These are phyloP conservation scores for Lepidium sativum DNA, from an alignment of 345 rosid species.

Conservation along the genomic window DNA sequence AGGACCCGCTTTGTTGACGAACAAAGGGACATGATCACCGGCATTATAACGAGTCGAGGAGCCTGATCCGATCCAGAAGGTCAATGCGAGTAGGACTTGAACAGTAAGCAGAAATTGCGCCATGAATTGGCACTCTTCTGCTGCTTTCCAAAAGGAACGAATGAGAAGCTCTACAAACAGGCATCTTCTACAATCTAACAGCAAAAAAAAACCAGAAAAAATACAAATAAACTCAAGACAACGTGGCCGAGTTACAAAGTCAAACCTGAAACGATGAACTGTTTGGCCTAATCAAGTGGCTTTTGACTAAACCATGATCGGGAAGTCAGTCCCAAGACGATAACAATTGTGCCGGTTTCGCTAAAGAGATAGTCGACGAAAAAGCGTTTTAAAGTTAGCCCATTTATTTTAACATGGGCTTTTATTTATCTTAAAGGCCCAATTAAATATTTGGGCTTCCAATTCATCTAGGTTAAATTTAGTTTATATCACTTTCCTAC, in stretches of 20 bases:
- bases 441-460: neutral
- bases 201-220: neutral
- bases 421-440: neutral
- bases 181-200: neutral
- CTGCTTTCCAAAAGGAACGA: neutral
- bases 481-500: neutral
- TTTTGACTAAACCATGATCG: constrained; percentile 13
- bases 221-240: neutral
- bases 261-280: constrained; percentile 17
- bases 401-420: neutral
- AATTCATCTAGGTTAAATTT: constrained; percentile 1
- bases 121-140: constrained; percentile 18
- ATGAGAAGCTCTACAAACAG: neutral
- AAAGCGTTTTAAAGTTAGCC: neutral
- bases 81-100: constrained; percentile 21
- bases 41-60: constrained; percentile 40
- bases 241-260: neutral
- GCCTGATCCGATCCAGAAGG: constrained; percentile 24
- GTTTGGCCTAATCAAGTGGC: neutral
- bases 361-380: neutral
- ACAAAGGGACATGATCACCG: constrained; percentile 63
- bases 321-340: neutral
- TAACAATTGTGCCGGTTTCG: neutral
- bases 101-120: constrained; percentile 15
- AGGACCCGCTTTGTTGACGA: constrained; percentile 76